Conservation (phyloP, 768 basidiomycete species). For the Suillus lakei region DNA sequence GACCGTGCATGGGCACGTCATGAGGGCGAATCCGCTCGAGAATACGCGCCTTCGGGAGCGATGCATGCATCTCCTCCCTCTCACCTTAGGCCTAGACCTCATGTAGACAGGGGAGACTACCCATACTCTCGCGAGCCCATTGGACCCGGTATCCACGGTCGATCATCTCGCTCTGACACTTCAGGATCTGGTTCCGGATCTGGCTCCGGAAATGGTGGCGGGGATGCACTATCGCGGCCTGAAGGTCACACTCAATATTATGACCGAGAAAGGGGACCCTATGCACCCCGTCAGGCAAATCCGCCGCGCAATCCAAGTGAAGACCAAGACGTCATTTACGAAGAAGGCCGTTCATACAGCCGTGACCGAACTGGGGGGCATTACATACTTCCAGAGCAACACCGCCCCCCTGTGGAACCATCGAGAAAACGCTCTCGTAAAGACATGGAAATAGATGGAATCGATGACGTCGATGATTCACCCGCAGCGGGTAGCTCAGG, state of each 20-base stretch:
- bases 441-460: slow-evolving; percentile 68
- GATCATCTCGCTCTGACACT: slow-evolving; percentile 59
- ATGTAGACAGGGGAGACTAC: slow-evolving; percentile 36
- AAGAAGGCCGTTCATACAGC: slow-evolving; percentile 50
- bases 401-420: slow-evolving; percentile 46
- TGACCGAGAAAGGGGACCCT: slow-evolving; percentile 53
- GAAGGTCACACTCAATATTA: slow-evolving; percentile 57
- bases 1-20: slow-evolving; percentile 45
- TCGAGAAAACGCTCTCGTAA: slow-evolving; percentile 61
- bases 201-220: slow-evolving; percentile 39
- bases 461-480: slow-evolving; percentile 47
- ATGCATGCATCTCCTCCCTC: slow-evolving; percentile 48
- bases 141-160: slow-evolving; percentile 34
- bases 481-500: slow-evolving; percentile 34
- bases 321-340: slow-evolving; percentile 57
- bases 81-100: slow-evolving; percentile 43
- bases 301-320: slow-evolving; percentile 44
- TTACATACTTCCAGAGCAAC: slow-evolving; percentile 40
- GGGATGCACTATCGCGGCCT: slow-evolving; percentile 54
- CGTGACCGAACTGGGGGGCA: slow-evolving; percentile 43
- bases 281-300: slow-evolving; percentile 56
- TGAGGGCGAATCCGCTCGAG: slow-evolving; percentile 41
- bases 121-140: slow-evolving; percentile 37
- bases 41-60: slow-evolving; percentile 29
- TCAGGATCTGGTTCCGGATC: slow-evolving; percentile 61